Evolutionary conservation across 805 yeast genomes (phyloP).

Genomic region (Cyberlindnera mycetangii): DNA sequence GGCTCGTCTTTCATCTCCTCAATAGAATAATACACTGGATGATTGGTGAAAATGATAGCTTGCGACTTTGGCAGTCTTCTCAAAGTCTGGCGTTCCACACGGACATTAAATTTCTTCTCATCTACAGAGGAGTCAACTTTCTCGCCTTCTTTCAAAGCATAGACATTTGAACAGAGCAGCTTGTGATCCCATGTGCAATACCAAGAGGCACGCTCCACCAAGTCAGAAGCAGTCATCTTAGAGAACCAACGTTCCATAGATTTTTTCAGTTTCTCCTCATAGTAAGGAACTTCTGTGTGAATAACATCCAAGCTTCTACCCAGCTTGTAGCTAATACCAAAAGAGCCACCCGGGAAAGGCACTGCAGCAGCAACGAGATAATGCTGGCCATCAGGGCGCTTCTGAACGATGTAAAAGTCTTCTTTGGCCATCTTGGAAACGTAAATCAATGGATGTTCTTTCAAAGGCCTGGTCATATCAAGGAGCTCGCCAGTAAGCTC

Average conservation of each 20-base stretch:
- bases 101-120: slow-evolving; percentile 56
- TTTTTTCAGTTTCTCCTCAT: slow-evolving; percentile 57
- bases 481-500: slow-evolving; percentile 60
- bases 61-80: slow-evolving; percentile 61
- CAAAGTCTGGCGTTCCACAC: slow-evolving; percentile 73
- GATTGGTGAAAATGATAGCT: slow-evolving; percentile 73
- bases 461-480: slow-evolving; percentile 57
- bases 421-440: slow-evolving; percentile 72
- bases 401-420: slow-evolving; percentile 63
- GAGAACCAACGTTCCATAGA: slow-evolving; percentile 76
- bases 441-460: slow-evolving; percentile 60
- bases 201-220: slow-evolving; percentile 76
- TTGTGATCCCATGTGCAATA: slow-evolving; percentile 73
- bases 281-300: slow-evolving; percentile 69
- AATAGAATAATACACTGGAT: slow-evolving; percentile 72
- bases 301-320: slow-evolving; percentile 63
- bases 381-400: slow-evolving; percentile 55
- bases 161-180: slow-evolving; percentile 52
- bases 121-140: slow-evolving; percentile 41
- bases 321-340: slow-evolving; percentile 56
- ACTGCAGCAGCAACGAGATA: slow-evolving; percentile 72
- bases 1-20: slow-evolving; percentile 85
- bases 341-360: slow-evolving; percentile 77
- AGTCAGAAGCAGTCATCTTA: slow-evolving; percentile 54
- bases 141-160: slow-evolving; percentile 45